Conservation (phyloP, 352 stramenopile species). For the Pythium insidiosum region DNA sequence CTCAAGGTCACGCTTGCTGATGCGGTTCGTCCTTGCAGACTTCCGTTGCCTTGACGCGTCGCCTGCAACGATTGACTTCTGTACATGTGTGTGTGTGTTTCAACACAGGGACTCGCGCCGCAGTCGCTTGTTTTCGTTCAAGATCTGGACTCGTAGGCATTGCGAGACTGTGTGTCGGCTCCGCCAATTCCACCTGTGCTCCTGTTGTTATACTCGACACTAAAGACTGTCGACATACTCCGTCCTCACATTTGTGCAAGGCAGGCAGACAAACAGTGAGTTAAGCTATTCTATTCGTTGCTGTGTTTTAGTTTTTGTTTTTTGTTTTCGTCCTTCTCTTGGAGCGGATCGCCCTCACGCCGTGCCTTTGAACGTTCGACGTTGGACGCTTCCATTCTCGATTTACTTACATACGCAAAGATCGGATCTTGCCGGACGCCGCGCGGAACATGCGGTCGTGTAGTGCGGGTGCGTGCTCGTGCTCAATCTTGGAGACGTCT, state of each 20-base stretch:
- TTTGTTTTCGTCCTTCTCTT: too few species aligned
- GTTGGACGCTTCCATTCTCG: too few species aligned
- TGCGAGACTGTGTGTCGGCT: too few species aligned
- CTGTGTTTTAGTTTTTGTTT: not conserved
- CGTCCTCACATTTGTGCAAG: too few species aligned
- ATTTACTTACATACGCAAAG: slow-evolving; percentile 37
- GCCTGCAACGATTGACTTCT: not conserved
- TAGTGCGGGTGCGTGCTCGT: slow-evolving; percentile 70
- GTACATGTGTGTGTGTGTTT: not conserved
- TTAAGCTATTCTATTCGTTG: too few species aligned
- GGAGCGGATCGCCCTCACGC: too few species aligned
- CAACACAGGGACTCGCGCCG: slow-evolving; percentile 46
- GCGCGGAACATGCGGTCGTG: slow-evolving; percentile 82
- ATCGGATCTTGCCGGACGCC: slow-evolving; percentile 60
- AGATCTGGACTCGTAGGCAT: slow-evolving; percentile 71
- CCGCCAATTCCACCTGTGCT: too few species aligned
- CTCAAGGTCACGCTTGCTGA: slow-evolving; percentile 56
- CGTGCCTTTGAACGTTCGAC: too few species aligned
- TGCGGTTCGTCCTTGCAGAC: slow-evolving; percentile 29
- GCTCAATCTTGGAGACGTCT: slow-evolving; percentile 33
- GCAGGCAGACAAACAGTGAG: too few species aligned
- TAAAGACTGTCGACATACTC: too few species aligned
- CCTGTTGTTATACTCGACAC: too few species aligned
- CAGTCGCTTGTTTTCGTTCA: slow-evolving; percentile 78
- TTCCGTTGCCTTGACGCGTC: not conserved